Conservation (phyloP, 2,329 filamentous ascomycete genomes). For the Diplocarpon mali region DNA sequence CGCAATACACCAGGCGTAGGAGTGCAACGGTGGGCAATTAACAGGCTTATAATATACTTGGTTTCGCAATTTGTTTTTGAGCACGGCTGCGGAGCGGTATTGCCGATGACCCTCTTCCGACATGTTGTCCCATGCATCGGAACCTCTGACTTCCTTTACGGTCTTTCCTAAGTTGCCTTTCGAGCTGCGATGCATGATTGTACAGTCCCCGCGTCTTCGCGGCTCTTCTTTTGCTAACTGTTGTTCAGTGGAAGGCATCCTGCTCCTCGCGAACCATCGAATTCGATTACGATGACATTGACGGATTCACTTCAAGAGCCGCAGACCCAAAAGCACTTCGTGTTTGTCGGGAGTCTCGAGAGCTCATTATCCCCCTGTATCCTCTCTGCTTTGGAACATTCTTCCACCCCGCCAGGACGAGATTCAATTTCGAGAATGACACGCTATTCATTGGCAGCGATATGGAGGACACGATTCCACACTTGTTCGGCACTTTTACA, state of each 20-base stretch:
- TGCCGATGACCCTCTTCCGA: not conserved
- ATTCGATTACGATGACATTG: slow-evolving; percentile 4
- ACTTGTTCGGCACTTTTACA: slow-evolving; percentile 13
- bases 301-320: slow-evolving; percentile 4
- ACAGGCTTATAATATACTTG: not conserved
- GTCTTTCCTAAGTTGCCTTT: slow-evolving; percentile 14
- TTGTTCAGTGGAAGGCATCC: slow-evolving; percentile 9
- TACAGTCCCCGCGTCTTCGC: too few species aligned
- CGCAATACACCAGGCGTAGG: too few species aligned
- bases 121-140: not conserved
- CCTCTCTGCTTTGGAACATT: slow-evolving; percentile 15
- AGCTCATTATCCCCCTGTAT: slow-evolving; percentile 6
- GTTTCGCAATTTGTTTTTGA: not conserved
- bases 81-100: not conserved
- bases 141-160: slow-evolving; percentile 9
- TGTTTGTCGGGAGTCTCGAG: slow-evolving; percentile 14
- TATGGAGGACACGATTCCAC: slow-evolving; percentile 8
- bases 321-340: slow-evolving; percentile 7
- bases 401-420: slow-evolving; percentile 7
- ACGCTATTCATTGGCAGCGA: slow-evolving; percentile 10
- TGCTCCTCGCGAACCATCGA: slow-evolving; percentile 10
- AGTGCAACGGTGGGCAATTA: too few species aligned
- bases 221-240: too few species aligned
- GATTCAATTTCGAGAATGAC: slow-evolving; percentile 17
- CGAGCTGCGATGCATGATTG: slow-evolving; percentile 12